These are phyloP conservation scores for Setomelanomma holmii DNA, from an alignment of 2,329 filamentous ascomycete genomes.

Conservation along the genomic window DNA sequence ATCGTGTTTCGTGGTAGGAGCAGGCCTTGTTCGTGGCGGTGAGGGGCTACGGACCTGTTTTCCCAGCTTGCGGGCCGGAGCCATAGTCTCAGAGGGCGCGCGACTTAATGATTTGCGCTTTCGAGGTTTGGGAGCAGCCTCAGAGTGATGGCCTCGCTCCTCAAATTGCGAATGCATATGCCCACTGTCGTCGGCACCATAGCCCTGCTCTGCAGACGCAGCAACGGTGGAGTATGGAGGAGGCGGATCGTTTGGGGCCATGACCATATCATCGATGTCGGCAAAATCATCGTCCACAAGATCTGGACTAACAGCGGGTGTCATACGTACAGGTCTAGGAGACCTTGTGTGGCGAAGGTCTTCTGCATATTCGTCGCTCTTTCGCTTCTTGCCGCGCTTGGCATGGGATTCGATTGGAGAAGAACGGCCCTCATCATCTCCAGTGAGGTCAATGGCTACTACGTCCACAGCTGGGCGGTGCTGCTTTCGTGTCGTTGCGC, in stretches of 20 bases:
- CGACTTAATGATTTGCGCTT: slow-evolving; percentile 44
- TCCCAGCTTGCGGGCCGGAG: slow-evolving; percentile 39
- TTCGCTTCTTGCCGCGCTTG: slow-evolving; percentile 50
- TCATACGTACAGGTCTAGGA: slow-evolving; percentile 18
- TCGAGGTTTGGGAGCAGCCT: slow-evolving; percentile 17
- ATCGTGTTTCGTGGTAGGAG: neutral
- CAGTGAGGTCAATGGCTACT: slow-evolving; percentile 49
- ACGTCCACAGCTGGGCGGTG: slow-evolving; percentile 26
- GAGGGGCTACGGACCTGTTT: slow-evolving; percentile 32
- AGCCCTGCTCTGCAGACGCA: slow-evolving; percentile 20
- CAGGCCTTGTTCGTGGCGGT: slow-evolving; percentile 13
- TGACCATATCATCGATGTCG: slow-evolving; percentile 48
- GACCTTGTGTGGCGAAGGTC: slow-evolving; percentile 28
- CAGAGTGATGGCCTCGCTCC: neutral
- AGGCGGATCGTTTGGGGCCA: slow-evolving; percentile 35
- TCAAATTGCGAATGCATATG: neutral
- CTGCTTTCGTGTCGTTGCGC: slow-evolving; percentile 8
- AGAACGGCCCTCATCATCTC: slow-evolving; percentile 25
- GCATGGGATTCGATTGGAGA: slow-evolving; percentile 24
- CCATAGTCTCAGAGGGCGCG: slow-evolving; percentile 31
- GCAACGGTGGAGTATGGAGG: slow-evolving; percentile 56
- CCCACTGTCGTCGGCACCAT: slow-evolving; percentile 1
- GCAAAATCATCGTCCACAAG: slow-evolving; percentile 40
- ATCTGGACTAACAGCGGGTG: slow-evolving; percentile 21
- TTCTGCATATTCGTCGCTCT: slow-evolving; percentile 54